phyloP scores from a whole-genome alignment of 768 basidiomycete genomes.

The Boletus reticuloceps region DNA sequence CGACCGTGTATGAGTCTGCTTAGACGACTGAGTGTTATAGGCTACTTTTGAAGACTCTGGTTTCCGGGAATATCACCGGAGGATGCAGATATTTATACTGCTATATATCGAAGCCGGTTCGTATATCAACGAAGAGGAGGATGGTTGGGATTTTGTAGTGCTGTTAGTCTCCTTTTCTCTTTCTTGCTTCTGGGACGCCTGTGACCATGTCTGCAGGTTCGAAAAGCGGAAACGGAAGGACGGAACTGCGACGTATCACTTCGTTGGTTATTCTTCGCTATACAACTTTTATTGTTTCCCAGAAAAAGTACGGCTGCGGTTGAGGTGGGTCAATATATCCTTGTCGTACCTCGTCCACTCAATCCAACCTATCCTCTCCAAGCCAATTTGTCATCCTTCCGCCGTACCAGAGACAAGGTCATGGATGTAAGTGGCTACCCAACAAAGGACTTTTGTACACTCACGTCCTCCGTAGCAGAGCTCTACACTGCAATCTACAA shows the following conservation, averaged over 20 bases:
- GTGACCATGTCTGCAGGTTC: conserved; percentile 48
- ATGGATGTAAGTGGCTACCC: conserved; percentile 68
- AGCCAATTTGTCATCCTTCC: conserved; percentile 95
- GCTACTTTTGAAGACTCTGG: conserved; percentile 81
- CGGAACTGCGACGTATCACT: conserved; percentile 72
- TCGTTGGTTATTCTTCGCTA: conserved; percentile 90
- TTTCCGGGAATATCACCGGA: conserved; percentile 86
- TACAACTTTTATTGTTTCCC: conserved; percentile 97
- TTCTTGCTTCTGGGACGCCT: not conserved
- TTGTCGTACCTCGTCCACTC: not conserved
- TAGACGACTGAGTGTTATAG: conserved; percentile 39
- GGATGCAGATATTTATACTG: conserved; percentile 92
- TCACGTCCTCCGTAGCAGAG: conserved; percentile 51
- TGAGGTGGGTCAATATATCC: conserved; percentile 55
- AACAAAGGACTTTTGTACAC: not conserved
- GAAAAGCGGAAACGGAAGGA: conserved; percentile 75
- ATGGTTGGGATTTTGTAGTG: conserved; percentile 89
- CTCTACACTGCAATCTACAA: conserved; percentile 86
- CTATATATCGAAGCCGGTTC: conserved; percentile 95
- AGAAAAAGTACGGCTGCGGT: conserved; percentile 79
- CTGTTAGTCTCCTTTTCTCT: conserved; percentile 52
- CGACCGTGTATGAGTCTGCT: not conserved
- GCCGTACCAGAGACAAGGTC: conserved; percentile 85
- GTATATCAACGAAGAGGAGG: conserved; percentile 92
- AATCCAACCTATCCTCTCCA: not conserved